phyloP scores from a whole-genome alignment of 2,329 filamentous ascomycete species.

The Simplicillium sp. region DNA sequence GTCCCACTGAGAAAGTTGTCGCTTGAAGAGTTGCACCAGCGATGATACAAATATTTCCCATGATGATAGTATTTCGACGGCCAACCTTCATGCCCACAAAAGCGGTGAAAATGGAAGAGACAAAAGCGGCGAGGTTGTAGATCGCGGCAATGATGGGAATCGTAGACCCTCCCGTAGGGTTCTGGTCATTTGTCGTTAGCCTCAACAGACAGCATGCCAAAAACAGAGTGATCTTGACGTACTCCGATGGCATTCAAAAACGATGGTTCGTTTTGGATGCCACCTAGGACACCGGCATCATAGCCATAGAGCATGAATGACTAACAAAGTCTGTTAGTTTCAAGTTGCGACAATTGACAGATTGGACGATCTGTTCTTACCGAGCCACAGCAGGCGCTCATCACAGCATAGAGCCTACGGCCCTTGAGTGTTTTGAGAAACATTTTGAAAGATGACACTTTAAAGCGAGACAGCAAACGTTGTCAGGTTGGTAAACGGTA shows the following conservation, averaged over 20 bases:
- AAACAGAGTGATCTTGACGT: too few species aligned
- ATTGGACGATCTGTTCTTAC: too few species aligned
- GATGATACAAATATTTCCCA: slow-evolving; percentile 1
- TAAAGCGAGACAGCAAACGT: too few species aligned
- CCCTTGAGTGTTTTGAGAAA: neutral
- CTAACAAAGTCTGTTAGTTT: neutral
- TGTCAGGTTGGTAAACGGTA: too few species aligned
- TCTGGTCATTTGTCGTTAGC: neutral
- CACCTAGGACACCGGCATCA: slow-evolving; percentile 1
- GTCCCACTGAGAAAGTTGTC: neutral
- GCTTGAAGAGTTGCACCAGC: neutral
- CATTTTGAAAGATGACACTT: too few species aligned
- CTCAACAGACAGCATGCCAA: neutral
- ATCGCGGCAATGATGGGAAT: slow-evolving; percentile 1
- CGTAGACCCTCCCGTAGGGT: neutral
- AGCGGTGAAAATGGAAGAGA: neutral
- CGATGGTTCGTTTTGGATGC: neutral
- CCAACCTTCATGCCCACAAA: slow-evolving; percentile 2
- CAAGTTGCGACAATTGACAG: too few species aligned
- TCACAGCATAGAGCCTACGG: neutral
- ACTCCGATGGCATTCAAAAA: slow-evolving; percentile 2
- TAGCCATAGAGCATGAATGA: slow-evolving; percentile 1
- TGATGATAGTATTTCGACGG: neutral
- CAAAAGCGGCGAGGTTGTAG: slow-evolving; percentile 1
- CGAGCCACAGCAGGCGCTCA: slow-evolving; percentile 2